Percentiles rank a stretch among this genome's conserved stretches.
phyloP scores from a whole-genome alignment of 768 basidiomycete species.

The Leccinum broughii region DNA sequence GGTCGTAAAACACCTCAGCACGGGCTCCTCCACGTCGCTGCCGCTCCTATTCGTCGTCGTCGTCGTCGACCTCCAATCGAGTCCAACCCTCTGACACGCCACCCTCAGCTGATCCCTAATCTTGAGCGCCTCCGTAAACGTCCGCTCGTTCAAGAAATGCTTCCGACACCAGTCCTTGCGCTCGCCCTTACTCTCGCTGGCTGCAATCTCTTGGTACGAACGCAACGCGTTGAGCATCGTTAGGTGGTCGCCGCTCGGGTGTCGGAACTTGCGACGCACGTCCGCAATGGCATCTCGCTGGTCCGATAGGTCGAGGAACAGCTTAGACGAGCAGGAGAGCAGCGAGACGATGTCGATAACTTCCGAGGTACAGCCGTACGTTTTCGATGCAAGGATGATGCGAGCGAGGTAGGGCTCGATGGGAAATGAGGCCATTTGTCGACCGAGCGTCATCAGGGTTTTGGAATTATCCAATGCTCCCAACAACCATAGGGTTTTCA shows the following conservation, averaged over 20 bases:
- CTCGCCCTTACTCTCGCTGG: slow-evolving; percentile 44
- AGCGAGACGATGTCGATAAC: slow-evolving; percentile 84
- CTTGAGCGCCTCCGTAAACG: slow-evolving; percentile 73
- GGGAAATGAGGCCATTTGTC: slow-evolving; percentile 87
- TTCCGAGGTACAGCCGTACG: slow-evolving; percentile 71
- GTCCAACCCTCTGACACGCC: slow-evolving; percentile 57
- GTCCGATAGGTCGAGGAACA: slow-evolving; percentile 77
- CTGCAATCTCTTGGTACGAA: slow-evolving; percentile 72
- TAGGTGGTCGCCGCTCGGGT: slow-evolving; percentile 87
- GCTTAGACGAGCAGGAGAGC: slow-evolving; percentile 75
- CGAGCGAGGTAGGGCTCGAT: slow-evolving; percentile 83
- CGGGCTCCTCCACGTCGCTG: slow-evolving; percentile 63
- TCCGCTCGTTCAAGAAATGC: slow-evolving; percentile 81
- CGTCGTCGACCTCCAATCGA: slow-evolving; percentile 58
- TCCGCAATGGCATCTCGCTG: slow-evolving; percentile 71
- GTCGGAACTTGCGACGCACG: slow-evolving; percentile 75
- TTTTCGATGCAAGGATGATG: slow-evolving; percentile 74
- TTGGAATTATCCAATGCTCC: slow-evolving; percentile 72
- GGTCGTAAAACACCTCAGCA: slow-evolving; percentile 51
- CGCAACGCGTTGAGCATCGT: slow-evolving; percentile 84
- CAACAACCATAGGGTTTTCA: slow-evolving; percentile 75
- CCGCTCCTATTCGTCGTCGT: slow-evolving; percentile 17
- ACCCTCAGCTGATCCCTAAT: slow-evolving; percentile 78
- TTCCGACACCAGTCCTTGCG: slow-evolving; percentile 79
- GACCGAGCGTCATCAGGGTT: slow-evolving; percentile 69